phyloP scores from a whole-genome alignment of 2,329 filamentous ascomycete species.

The Lachnellula willkommii region DNA sequence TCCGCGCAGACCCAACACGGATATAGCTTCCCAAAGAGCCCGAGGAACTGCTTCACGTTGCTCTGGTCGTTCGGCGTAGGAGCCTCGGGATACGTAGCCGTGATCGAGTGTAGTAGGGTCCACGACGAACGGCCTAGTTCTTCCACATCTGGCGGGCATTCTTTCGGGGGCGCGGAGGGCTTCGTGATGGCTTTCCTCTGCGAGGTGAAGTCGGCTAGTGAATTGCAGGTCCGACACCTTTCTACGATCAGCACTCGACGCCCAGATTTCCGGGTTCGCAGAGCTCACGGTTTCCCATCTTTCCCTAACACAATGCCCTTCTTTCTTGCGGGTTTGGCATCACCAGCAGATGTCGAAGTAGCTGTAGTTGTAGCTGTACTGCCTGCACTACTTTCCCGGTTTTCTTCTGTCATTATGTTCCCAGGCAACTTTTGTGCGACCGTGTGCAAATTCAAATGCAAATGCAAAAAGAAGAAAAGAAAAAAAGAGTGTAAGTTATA shows the following conservation, averaged over 20 bases:
- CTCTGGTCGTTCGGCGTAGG: conserved; percentile 66
- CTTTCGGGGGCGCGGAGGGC: conserved; percentile 41
- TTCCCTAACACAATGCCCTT: conserved; percentile 71
- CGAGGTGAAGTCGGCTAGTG: conserved; percentile 55
- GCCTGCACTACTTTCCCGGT: conserved; percentile 19
- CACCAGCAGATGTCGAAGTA: no score
- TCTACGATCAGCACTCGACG: conserved; percentile 5
- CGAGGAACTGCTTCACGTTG: conserved; percentile 73
- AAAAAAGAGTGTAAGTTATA: no score
- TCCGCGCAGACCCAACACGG: conserved; percentile 95
- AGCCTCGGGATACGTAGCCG: conserved; percentile 72
- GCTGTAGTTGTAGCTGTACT: background rate
- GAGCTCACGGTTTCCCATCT: conserved; percentile 75
- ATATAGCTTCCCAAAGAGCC: conserved; percentile 78
- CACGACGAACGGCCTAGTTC: conserved; percentile 80
- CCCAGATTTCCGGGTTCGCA: background rate
- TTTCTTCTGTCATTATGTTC: conserved; percentile 28
- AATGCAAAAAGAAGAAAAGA: no score
- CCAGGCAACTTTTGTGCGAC: background rate
- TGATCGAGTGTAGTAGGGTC: conserved; percentile 89
- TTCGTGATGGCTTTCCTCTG: conserved; percentile 43
- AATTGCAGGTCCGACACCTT: conserved; percentile 69
- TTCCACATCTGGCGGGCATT: conserved; percentile 91
- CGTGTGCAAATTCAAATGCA: no score
- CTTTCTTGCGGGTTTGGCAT: conserved; percentile 35